phyloP scores from a whole-genome alignment of 306 rosid species.

The Canavalia ensiformis region DNA sequence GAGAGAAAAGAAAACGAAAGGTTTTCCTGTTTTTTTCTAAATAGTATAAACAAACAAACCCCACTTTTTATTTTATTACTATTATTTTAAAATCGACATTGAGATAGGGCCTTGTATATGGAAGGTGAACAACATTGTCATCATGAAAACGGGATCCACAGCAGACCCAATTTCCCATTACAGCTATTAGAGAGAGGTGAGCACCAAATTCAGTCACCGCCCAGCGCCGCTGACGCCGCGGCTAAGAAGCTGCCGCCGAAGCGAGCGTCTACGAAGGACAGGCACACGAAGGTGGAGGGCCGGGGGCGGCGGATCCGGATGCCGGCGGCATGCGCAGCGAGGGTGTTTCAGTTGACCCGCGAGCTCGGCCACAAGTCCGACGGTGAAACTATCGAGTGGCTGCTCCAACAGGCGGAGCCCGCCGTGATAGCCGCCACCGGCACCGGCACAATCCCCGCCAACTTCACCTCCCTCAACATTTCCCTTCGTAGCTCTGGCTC shows the following conservation, averaged over 20 bases:
- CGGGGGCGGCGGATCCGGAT: constrained; percentile 86
- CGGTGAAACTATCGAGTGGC: constrained; percentile 52
- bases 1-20: background rate
- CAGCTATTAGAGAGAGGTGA: constrained; percentile 71
- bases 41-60: background rate
- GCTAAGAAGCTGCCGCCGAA: constrained; percentile 69
- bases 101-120: constrained; percentile 43
- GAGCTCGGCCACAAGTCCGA: constrained; percentile 46
- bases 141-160: constrained; percentile 58
- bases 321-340: constrained; percentile 92
- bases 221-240: constrained; percentile 56
- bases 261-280: constrained; percentile 79
- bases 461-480: constrained; percentile 53
- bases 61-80: background rate
- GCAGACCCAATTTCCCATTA: constrained; percentile 77
- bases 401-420: constrained; percentile 90
- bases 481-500: constrained; percentile 90
- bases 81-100: constrained; percentile 27
- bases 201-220: background rate
- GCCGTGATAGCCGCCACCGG: constrained; percentile 93
- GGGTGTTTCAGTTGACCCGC: constrained; percentile 67
- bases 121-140: constrained; percentile 56
- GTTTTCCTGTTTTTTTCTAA: background rate
- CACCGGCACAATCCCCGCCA: constrained; percentile 90
- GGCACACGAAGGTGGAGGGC: constrained; percentile 63